These are phyloP conservation scores for Candida ovalis DNA, from an alignment of 805 yeast species.

Conservation along the genomic window DNA sequence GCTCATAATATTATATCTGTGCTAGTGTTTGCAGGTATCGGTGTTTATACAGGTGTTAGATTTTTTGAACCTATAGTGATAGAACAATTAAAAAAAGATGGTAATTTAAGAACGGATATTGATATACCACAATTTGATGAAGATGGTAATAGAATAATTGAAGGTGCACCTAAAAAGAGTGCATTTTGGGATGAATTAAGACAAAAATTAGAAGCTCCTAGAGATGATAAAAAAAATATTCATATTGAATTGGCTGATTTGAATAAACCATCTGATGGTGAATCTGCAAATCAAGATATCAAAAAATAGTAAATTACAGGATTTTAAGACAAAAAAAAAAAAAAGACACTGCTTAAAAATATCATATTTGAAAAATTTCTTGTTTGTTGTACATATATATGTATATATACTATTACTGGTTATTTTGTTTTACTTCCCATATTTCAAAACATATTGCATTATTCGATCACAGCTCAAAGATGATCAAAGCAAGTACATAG, in stretches of 20 bases:
- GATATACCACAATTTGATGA: conserved; percentile 50
- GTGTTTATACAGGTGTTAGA: conserved; percentile 52
- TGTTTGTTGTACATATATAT: background rate
- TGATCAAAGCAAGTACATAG: too few species aligned
- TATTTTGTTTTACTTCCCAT: too few species aligned
- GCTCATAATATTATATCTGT: conserved; percentile 23
- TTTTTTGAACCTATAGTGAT: conserved; percentile 74
- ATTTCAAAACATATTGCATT: too few species aligned
- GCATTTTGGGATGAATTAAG: conserved; percentile 20
- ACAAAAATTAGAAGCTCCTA: conserved; percentile 15
- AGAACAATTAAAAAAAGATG: conserved; percentile 63
- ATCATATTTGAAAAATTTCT: too few species aligned
- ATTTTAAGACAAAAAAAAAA: too few species aligned
- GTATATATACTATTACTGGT: background rate
- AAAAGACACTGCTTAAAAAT: too few species aligned
- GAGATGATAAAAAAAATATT: conserved; percentile 13
- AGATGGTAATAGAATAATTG: conserved; percentile 33
- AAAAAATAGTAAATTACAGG: too few species aligned
- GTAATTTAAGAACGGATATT: conserved; percentile 58
- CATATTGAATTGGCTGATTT: conserved; percentile 5
- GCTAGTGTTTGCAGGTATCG: conserved; percentile 30
- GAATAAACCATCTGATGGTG: background rate
- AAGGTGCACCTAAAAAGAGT: conserved; percentile 17
- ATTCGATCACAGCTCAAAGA: too few species aligned
- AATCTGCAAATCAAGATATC: background rate